These are phyloP conservation scores for Curvularia spicifera DNA, from an alignment of 2,329 filamentous ascomycete species.

Conservation along the genomic window DNA sequence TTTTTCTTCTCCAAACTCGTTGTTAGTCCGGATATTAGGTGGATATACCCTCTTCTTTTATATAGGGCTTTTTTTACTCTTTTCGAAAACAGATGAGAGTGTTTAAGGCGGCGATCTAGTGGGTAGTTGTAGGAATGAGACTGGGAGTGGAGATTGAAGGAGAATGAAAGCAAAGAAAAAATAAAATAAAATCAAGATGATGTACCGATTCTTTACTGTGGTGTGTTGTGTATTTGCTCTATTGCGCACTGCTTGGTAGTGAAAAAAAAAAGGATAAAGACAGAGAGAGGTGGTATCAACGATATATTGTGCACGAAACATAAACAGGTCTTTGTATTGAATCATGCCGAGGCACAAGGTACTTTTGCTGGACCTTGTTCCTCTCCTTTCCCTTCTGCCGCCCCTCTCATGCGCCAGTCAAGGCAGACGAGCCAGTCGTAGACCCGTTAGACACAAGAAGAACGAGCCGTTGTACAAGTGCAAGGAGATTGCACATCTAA, in stretches of 20 bases:
- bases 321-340: background rate
- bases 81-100: background rate
- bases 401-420: background rate
- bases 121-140: background rate
- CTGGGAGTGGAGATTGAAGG: background rate
- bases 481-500: background rate
- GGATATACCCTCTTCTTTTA: conserved; percentile 12
- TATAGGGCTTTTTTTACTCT: background rate
- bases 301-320: background rate
- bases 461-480: background rate
- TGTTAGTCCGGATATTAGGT: conserved; percentile 1
- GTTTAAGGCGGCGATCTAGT: background rate
- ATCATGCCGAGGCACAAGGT: background rate
- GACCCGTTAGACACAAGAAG: background rate
- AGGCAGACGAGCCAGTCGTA: background rate
- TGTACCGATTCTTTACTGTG: background rate
- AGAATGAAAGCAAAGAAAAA: background rate
- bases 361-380: background rate
- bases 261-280: background rate
- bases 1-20: background rate
- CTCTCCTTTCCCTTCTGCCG: background rate
- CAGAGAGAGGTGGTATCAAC: background rate
- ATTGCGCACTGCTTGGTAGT: background rate
- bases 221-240: background rate
- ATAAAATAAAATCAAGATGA: background rate